Evolutionary conservation across 164 flowering plant species (phyloP).

Genomic region (Houttuynia cordata): DNA sequence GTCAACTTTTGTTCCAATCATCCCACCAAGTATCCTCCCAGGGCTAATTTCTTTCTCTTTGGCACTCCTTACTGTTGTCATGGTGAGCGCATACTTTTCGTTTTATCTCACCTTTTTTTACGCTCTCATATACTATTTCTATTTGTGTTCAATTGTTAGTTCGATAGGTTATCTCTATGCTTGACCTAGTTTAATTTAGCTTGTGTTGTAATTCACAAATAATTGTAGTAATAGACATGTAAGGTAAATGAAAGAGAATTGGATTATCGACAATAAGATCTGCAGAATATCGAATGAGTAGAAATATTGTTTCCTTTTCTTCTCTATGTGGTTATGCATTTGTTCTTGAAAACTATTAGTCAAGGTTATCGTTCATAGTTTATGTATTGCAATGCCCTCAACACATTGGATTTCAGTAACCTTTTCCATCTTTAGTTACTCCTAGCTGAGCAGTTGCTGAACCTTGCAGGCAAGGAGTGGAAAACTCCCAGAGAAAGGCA

Average conservation of each 20-base stretch:
- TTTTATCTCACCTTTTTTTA: background rate
- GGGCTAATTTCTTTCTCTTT: slow-evolving; percentile 10
- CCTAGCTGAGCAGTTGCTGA: slow-evolving; percentile 7
- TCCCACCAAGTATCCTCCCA: slow-evolving; percentile 15
- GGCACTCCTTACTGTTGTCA: slow-evolving; percentile 9
- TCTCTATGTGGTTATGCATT: no score
- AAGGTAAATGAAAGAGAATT: no score
- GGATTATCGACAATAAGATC: no score
- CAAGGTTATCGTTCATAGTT: background rate
- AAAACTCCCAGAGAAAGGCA: slow-evolving; percentile 62
- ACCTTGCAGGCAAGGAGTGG: slow-evolving; percentile 68
- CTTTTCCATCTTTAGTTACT: background rate
- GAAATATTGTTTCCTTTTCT: no score
- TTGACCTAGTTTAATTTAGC: no score
- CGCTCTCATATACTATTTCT: background rate
- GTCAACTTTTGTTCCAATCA: slow-evolving; percentile 16
- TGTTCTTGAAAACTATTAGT: no score
- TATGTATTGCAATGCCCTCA: no score
- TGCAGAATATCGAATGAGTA: no score
- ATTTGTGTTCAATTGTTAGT: background rate
- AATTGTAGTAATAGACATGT: no score
- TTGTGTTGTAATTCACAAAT: no score
- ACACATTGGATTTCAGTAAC: background rate
- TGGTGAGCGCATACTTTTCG: slow-evolving; percentile 7
- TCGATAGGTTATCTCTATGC: no score